Evolutionary conservation across 495 filamentous ascomycete species (phyloP).

Genomic region (Entonaema liquescens): DNA sequence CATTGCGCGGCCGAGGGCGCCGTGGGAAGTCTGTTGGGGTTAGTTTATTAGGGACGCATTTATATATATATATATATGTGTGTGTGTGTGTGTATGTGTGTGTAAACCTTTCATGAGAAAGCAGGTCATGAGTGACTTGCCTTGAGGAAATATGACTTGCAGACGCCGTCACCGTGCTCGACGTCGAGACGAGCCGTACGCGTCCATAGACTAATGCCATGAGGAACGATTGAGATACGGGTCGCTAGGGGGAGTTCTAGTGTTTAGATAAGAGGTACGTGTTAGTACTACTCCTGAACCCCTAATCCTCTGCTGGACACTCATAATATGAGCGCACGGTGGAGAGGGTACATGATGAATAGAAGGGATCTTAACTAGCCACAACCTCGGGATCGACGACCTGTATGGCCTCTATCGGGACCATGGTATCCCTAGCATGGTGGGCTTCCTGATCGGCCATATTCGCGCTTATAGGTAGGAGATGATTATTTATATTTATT

Average conservation of each 20-base stretch:
- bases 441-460: conserved; percentile 6
- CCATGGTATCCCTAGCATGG: not conserved
- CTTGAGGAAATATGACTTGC: conserved; percentile 35
- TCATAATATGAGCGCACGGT: no score
- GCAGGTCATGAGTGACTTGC: not conserved
- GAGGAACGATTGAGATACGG: not conserved
- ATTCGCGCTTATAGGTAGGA: conserved; percentile 4
- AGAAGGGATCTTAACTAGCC: conserved; percentile 7
- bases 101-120: no score
- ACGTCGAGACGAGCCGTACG: conserved; percentile 28
- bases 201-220: conserved; percentile 33
- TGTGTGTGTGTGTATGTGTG: not conserved
- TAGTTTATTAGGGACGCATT: not conserved
- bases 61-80: not conserved
- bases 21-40: conserved; percentile 7
- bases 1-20: conserved; percentile 22
- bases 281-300: no score
- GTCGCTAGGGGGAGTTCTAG: conserved; percentile 19
- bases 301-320: no score
- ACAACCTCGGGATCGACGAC: conserved; percentile 21
- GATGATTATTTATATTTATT: not conserved
- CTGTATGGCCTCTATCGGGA: conserved; percentile 22
- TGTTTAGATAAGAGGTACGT: not conserved
- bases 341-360: no score
- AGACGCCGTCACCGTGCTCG: not conserved